These are phyloP conservation scores for Diplogelasinospora grovesii DNA, from an alignment of 495 filamentous ascomycete genomes.

Conservation along the genomic window DNA sequence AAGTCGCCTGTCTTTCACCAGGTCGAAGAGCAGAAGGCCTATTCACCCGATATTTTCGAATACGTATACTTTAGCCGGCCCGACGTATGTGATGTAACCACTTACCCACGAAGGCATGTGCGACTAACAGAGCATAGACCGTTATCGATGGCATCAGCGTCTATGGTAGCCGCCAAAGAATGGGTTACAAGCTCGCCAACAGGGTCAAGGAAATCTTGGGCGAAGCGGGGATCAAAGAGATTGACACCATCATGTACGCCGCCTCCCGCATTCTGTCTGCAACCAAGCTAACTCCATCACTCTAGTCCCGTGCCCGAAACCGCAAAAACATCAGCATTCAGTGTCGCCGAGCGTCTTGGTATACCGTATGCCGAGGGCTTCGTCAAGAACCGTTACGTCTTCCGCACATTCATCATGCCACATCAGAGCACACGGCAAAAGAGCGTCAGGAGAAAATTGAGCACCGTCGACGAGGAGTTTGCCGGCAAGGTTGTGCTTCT, in stretches of 20 bases:
- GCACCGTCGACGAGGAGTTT: conserved; percentile 83
- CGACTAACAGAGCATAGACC: too few relatives aligned
- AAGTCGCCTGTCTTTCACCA: conserved; percentile 68
- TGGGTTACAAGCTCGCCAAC: conserved; percentile 82
- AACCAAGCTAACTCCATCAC: too few relatives aligned
- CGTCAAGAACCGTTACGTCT: conserved; percentile 94
- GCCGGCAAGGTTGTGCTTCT: conserved; percentile 75
- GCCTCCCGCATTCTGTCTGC: too few relatives aligned
- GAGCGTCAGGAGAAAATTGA: conserved; percentile 69
- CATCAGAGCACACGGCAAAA: conserved; percentile 78
- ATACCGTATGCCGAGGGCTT: conserved; percentile 70
- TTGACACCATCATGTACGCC: conserved; percentile 70
- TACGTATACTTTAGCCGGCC: conserved; percentile 83
- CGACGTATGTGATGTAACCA: too few relatives aligned
- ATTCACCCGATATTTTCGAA: conserved; percentile 95
- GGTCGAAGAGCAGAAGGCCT: conserved; percentile 61
- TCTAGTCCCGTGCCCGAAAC: conserved; percentile 36
- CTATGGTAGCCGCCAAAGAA: conserved; percentile 79
- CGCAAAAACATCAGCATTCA: conserved; percentile 70
- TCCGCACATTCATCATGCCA: conserved; percentile 94
- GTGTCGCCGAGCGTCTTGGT: conserved; percentile 66
- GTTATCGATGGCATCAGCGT: conserved; percentile 92
- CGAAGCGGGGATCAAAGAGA: conserved; percentile 67
- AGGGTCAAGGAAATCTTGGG: conserved; percentile 69
- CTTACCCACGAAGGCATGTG: too few relatives aligned